Percentiles rank a stretch among this genome's conserved stretches.
These are phyloP conservation scores for Penicillium dipodomyicola DNA, from an alignment of 495 filamentous ascomycete species.

Conservation along the genomic window DNA sequence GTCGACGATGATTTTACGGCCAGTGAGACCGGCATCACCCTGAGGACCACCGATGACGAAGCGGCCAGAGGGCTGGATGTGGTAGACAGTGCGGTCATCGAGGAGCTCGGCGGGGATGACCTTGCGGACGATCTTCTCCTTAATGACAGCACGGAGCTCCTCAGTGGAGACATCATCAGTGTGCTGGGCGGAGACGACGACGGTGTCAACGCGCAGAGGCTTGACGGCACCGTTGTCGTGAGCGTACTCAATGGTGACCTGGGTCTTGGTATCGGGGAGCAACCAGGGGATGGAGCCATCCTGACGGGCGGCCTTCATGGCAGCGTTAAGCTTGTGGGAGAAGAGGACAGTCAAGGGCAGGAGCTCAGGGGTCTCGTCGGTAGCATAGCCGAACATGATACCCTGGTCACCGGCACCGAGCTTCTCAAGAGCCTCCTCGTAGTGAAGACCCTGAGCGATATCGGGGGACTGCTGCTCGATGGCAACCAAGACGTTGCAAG, in stretches of 20 bases:
- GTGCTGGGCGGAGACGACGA: conserved; percentile 96
- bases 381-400: conserved; percentile 99
- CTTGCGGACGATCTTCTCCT: conserved; percentile 95
- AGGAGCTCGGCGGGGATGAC: conserved; percentile 90
- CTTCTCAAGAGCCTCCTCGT: conserved; percentile 94
- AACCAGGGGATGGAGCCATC: conserved; percentile 91
- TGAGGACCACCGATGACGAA: conserved; percentile 99
- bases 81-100: conserved; percentile 89
- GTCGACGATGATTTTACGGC: conserved; percentile 99
- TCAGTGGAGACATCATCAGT: conserved; percentile 85
- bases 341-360: conserved; percentile 90
- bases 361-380: conserved; percentile 97
- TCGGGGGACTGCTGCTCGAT: conserved; percentile 99
- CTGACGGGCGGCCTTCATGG: conserved; percentile 83
- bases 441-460: conserved; percentile 97
- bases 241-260: conserved; percentile 98
- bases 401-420: conserved; percentile 99
- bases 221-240: conserved; percentile 93
- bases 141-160: conserved; percentile 88
- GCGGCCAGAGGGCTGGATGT: conserved; percentile 96
- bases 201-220: conserved; percentile 88
- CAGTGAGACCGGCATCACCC: conserved; percentile 97
- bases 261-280: conserved; percentile 97
- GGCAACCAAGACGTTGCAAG: conserved; percentile 95
- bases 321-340: conserved; percentile 92